A percentile compares a stretch with the other conserved stretches of the same genome.
These are phyloP conservation scores for Achlya hypogyna DNA, from an alignment of 352 stramenopile species.

Conservation along the genomic window DNA sequence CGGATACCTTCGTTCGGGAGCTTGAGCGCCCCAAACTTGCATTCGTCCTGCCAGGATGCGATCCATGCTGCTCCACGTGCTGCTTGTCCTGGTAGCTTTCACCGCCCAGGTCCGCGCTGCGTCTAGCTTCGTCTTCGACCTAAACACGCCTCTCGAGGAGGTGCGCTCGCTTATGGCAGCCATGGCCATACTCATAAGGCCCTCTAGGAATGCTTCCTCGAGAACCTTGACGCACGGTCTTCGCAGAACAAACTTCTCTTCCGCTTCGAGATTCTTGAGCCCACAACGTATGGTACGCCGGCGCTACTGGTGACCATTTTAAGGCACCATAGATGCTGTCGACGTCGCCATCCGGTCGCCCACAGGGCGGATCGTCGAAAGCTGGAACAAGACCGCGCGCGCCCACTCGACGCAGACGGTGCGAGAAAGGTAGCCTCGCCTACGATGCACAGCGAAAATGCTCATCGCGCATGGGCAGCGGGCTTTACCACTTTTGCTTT, in stretches of 20 bases:
- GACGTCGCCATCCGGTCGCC: not conserved
- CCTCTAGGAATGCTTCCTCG: not conserved
- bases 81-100: not conserved
- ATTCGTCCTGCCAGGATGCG: not conserved
- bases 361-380: not conserved
- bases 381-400: not conserved
- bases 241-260: not conserved
- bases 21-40: not conserved
- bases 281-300: not conserved
- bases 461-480: not conserved
- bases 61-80: not conserved
- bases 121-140: not conserved
- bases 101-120: not conserved
- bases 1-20: not conserved
- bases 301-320: not conserved
- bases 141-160: not conserved
- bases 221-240: not conserved
- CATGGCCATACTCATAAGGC: not conserved
- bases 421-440: not conserved
- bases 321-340: not conserved
- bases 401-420: not conserved
- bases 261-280: not conserved
- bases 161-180: not conserved
- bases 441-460: not conserved
- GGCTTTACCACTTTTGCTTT: not conserved